Evolutionary conservation across 768 basidiomycete genomes (phyloP).

Genomic region (Paxillus ammoniavirescens): DNA sequence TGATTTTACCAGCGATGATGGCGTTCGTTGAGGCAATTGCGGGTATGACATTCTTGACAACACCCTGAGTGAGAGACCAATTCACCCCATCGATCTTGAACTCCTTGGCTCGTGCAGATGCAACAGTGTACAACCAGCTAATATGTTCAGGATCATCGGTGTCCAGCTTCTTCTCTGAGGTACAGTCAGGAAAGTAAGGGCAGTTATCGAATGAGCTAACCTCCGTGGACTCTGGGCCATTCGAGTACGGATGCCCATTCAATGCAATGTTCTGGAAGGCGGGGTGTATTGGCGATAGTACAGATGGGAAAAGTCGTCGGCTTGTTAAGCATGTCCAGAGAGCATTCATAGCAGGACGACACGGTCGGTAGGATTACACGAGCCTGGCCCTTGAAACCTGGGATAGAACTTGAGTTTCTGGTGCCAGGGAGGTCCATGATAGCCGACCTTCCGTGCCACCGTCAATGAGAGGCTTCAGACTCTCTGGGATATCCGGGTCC

Average conservation of each 20-base stretch:
- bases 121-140: constrained; percentile 83
- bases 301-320: constrained; percentile 97
- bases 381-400: constrained; percentile 98
- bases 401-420: neutral
- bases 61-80: constrained; percentile 96
- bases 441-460: constrained; percentile 92
- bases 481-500: constrained; percentile 90
- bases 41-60: constrained; percentile 99
- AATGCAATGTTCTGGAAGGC: constrained; percentile 97
- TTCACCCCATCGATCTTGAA: constrained; percentile 99
- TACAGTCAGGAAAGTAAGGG: constrained; percentile 5
- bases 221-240: constrained; percentile 93
- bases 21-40: constrained; percentile 99
- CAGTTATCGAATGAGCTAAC: constrained; percentile 38
- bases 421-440: neutral
- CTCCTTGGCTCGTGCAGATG: constrained; percentile 80
- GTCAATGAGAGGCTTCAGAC: constrained; percentile 94
- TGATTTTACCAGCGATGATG: constrained; percentile 80
- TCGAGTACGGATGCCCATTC: constrained; percentile 99
- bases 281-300: constrained; percentile 98
- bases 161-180: constrained; percentile 85
- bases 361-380: constrained; percentile 94
- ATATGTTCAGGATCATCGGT: constrained; percentile 98
- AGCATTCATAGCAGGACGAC: constrained; percentile 97
- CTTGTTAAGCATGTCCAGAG: constrained; percentile 97